phyloP scores from a whole-genome alignment of 1,284 basidiomycete species.

The Cryptococcus amylolentus region DNA sequence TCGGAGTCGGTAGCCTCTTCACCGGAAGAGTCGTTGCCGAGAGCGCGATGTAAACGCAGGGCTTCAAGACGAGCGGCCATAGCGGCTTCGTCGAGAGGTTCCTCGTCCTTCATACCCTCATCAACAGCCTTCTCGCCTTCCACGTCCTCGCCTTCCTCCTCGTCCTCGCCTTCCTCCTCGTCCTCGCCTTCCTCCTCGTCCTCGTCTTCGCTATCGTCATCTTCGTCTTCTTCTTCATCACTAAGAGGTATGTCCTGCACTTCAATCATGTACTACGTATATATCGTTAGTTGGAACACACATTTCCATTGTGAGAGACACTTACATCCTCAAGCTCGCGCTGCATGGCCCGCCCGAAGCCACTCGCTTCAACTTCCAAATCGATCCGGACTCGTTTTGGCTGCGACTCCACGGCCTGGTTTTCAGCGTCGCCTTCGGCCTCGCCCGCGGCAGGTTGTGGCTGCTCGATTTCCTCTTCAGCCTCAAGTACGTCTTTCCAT shows the following conservation, averaged over 20 bases:
- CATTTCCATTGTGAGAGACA: slow-evolving; percentile 1
- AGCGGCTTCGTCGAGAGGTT: slow-evolving; percentile 27
- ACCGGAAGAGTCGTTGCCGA: slow-evolving; percentile 37
- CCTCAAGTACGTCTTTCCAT: slow-evolving; percentile 63
- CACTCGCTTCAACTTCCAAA: slow-evolving; percentile 85
- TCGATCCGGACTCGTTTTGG: slow-evolving; percentile 65
- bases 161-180: slow-evolving; percentile 43
- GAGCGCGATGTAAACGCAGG: slow-evolving; percentile 38
- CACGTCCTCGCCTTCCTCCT: slow-evolving; percentile 45
- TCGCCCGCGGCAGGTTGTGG: slow-evolving; percentile 11
- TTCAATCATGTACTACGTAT: slow-evolving; percentile 54
- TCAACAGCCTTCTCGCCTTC: slow-evolving; percentile 41
- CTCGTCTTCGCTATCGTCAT: slow-evolving; percentile 18
- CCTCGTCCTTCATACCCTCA: slow-evolving; percentile 3
- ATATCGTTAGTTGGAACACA: background rate
- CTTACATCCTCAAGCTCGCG: slow-evolving; percentile 75
- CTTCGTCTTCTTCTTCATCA: slow-evolving; percentile 36
- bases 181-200: slow-evolving; percentile 38
- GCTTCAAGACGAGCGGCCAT: slow-evolving; percentile 33
- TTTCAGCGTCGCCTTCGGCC: slow-evolving; percentile 21
- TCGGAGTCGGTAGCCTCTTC: slow-evolving; percentile 12
- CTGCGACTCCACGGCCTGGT: slow-evolving; percentile 9
- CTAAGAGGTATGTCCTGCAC: slow-evolving; percentile 42
- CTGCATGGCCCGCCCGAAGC: slow-evolving; percentile 79
- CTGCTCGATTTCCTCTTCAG: slow-evolving; percentile 24